Evolutionary conservation across 768 basidiomycete genomes (phyloP).

Genomic region (Leccinum arenicola): DNA sequence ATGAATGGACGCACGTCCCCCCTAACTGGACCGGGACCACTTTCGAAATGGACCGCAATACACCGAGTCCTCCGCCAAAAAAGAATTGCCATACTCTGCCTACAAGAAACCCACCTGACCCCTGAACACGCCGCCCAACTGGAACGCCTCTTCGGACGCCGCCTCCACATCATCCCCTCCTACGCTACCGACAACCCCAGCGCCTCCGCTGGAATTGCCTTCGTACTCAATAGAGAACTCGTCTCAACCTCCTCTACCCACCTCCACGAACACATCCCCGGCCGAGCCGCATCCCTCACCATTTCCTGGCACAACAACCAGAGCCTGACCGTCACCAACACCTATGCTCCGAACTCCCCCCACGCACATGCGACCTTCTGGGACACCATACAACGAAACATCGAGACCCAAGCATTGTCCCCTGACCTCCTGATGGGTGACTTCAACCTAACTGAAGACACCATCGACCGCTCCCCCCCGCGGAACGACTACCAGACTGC

Average conservation of each 20-base stretch:
- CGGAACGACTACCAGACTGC: conserved; percentile 12
- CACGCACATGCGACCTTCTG: conserved; percentile 31
- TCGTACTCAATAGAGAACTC: not conserved
- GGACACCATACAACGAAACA: not conserved
- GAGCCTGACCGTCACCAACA: conserved; percentile 26
- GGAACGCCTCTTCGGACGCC: not conserved
- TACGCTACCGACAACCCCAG: not conserved
- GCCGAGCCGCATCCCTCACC: not conserved
- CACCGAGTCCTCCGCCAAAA: not conserved
- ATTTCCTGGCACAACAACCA: not conserved
- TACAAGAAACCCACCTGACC: not conserved
- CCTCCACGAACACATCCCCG: not conserved
- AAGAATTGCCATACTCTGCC: not conserved
- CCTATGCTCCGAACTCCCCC: conserved; percentile 37
- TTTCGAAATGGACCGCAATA: not conserved
- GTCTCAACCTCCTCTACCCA: not conserved
- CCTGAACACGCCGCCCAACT: not conserved
- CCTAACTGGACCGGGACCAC: not conserved
- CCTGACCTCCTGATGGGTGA: conserved; percentile 36
- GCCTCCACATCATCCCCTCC: not conserved
- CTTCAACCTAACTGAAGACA: conserved; percentile 41
- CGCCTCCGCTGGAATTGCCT: not conserved
- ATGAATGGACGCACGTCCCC: not conserved
- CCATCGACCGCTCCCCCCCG: conserved; percentile 34
- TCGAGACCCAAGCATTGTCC: conserved; percentile 11